These are phyloP conservation scores for Pythium graminicola DNA, from an alignment of 352 stramenopile species.

Conservation along the genomic window DNA sequence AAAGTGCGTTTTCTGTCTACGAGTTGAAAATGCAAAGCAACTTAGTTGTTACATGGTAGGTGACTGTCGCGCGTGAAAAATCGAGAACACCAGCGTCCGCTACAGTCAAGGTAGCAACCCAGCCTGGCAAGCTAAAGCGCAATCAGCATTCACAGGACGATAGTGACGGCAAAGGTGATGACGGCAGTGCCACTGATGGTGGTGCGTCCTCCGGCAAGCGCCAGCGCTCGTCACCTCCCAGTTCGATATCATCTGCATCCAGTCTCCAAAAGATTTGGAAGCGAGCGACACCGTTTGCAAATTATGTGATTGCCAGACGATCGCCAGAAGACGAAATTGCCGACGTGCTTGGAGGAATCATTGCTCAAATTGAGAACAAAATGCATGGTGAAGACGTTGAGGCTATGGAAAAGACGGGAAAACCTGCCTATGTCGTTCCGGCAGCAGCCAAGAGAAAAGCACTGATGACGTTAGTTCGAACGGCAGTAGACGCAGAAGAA, in stretches of 20 bases:
- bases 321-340: slow-evolving; percentile 16
- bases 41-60: slow-evolving; percentile 26
- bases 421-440: not conserved
- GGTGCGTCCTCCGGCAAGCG: slow-evolving; percentile 34
- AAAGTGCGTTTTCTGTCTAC: slow-evolving; percentile 32
- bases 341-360: slow-evolving; percentile 15
- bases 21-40: not conserved
- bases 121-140: slow-evolving; percentile 60
- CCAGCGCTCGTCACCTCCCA: slow-evolving; percentile 50
- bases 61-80: slow-evolving; percentile 61
- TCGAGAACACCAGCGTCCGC: not conserved
- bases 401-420: not conserved
- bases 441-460: slow-evolving; percentile 22
- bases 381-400: not conserved
- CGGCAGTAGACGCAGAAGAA: not conserved
- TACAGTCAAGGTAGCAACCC: not conserved
- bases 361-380: slow-evolving; percentile 15
- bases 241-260: not conserved
- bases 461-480: not conserved
- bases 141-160: slow-evolving; percentile 48
- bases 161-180: slow-evolving; percentile 13
- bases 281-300: not conserved
- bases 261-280: slow-evolving; percentile 10
- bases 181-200: slow-evolving; percentile 20
- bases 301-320: not conserved